Evolutionary conservation across 2,329 filamentous ascomycete species (phyloP).

Genomic region (Sporothrix globosa): DNA sequence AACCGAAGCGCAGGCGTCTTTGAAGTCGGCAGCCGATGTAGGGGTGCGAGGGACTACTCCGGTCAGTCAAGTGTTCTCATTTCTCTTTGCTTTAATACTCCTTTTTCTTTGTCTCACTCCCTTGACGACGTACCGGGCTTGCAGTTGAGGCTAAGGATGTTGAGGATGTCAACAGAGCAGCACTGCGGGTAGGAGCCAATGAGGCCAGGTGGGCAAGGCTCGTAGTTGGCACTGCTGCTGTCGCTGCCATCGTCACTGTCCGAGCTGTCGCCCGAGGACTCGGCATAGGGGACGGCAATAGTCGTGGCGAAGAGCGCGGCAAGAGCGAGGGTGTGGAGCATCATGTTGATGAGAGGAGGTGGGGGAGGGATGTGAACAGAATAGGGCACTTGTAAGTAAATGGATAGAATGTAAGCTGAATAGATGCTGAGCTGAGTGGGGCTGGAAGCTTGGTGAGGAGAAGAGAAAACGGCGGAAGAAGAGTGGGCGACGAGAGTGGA

Average conservation of each 20-base stretch:
- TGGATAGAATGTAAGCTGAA: not conserved
- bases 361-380: not conserved
- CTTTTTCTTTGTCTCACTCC: too few species aligned
- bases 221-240: not conserved
- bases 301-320: constrained; percentile 5
- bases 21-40: not conserved
- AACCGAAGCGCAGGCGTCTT: not conserved
- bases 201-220: not conserved
- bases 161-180: not conserved
- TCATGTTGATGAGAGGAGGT: not conserved
- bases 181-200: not conserved
- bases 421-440: not conserved
- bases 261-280: not conserved
- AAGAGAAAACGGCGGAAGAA: not conserved
- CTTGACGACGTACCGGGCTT: not conserved
- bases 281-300: constrained; percentile 12
- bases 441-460: constrained; percentile 10
- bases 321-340: constrained; percentile 17
- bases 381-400: not conserved
- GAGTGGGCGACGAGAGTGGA: not conserved
- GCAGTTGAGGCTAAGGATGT: not conserved
- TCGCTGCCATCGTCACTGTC: not conserved
- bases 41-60: not conserved
- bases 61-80: not conserved
- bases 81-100: too few species aligned